Base-by-base conservation (phyloP, 2,329 filamentous ascomycete species). In the Cladosporium sphaerospermum region DNA sequence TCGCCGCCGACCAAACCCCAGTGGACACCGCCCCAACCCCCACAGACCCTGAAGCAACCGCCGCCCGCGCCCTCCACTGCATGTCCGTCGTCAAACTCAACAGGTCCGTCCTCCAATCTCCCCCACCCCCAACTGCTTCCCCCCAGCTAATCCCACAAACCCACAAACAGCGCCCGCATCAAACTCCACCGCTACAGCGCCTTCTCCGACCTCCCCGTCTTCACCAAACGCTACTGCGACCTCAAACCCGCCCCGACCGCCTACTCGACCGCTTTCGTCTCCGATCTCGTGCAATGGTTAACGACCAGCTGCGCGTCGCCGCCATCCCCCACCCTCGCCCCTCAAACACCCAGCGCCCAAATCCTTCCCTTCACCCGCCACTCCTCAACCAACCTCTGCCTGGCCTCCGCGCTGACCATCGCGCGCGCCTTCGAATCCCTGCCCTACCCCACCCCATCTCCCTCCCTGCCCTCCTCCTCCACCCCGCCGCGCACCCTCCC, bases 151-250 rank as follows among this genome's bases (percentile, higher is more conserved):
- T 1, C 23, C 23, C 23, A 5, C 23, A 5, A 28, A 28, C 8
- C 36, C 36, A 39, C 10, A n/a, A 9, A 33, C 19, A 78, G 76
- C 61, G 75, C 76, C 9, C 67, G 75, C 11, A 77, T 78, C 57
- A 79, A 79, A 58, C 60, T 78, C 3, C 76, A 79, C 56, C 72
- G 77, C 1, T 78, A 77, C 59, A 73, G 71, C 56, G 77, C 77
- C 8, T 79, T 79, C 61, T 73, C 69, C 42, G 76, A 79, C 56
- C 64, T 73, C 5, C 75, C 76, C 2, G 68, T 79, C 16, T 79
- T 79, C 59, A 67, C 70, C 0, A 69, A 70, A 28, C 76, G 74
- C 52, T 73, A 78, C 57, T 79, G 76, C 61, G 76, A 79, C 53
- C 69, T 79, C 11, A 67, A 68, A 52, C 67, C 67, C 51, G 64